Evolutionary conservation across 2,329 filamentous ascomycete species (phyloP).

Genomic region (Podosphaera fusca): DNA sequence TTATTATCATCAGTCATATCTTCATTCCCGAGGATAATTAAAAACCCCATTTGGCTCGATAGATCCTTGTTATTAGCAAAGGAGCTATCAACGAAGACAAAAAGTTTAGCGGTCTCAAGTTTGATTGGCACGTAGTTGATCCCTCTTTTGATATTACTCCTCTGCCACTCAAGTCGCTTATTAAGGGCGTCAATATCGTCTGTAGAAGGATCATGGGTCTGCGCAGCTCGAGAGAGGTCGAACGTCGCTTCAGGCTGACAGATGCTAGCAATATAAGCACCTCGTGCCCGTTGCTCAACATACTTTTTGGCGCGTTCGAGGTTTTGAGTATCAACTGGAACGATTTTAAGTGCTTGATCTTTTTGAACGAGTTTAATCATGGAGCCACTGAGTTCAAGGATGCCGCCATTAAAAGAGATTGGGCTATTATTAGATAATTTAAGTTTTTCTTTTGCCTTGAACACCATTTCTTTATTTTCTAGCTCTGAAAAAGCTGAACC

Average conservation of each 20-base stretch:
- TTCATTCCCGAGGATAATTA: neutral
- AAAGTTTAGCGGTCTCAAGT: neutral
- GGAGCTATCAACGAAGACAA: constrained; percentile 1
- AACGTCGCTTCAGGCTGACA: neutral
- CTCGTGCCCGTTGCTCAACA: neutral
- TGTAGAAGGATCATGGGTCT: neutral
- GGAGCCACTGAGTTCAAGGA: too few species aligned
- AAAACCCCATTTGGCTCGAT: neutral
- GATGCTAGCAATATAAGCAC: neutral
- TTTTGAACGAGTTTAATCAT: neutral
- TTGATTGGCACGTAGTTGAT: neutral
- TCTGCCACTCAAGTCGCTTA: constrained; percentile 1
- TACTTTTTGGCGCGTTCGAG: neutral
- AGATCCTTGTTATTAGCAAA: neutral
- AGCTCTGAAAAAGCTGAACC: too few species aligned
- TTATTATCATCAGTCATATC: neutral
- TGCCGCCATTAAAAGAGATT: too few species aligned
- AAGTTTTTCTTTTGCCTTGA: too few species aligned
- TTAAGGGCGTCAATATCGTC: neutral
- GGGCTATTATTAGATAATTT: too few species aligned
- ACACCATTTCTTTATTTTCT: too few species aligned
- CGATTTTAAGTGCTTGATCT: neutral
- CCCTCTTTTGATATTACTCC: neutral
- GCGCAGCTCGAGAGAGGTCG: neutral
- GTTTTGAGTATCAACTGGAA: neutral